These are phyloP conservation scores for Trichophyton mentagrophytes DNA, from an alignment of 2,329 filamentous ascomycete species.

Conservation along the genomic window DNA sequence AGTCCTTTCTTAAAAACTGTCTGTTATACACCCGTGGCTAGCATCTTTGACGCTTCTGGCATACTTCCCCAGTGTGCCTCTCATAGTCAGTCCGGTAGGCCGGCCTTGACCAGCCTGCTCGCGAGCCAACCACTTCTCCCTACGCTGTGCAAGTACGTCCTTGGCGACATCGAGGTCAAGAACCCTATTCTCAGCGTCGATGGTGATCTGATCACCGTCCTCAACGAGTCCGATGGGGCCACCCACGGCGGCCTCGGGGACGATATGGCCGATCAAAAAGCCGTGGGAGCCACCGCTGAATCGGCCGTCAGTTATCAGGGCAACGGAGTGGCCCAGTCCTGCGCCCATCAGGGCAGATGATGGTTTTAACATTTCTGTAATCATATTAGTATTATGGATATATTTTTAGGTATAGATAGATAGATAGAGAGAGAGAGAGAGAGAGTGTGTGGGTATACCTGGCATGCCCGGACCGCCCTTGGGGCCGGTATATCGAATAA, in stretches of 20 bases:
- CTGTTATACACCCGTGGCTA: conserved; percentile 38
- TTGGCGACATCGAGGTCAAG: conserved; percentile 26
- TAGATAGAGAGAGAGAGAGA: too few relatives aligned
- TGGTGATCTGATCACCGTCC: conserved; percentile 72
- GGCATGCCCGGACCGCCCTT: conserved; percentile 64
- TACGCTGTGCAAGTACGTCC: conserved; percentile 48
- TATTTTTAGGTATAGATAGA: too few relatives aligned
- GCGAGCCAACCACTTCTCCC: conserved; percentile 45
- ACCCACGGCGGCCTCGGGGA: conserved; percentile 77
- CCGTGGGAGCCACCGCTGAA: conserved; percentile 59
- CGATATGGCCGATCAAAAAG: conserved; percentile 43
- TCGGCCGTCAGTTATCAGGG: conserved; percentile 60
- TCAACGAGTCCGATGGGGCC: conserved; percentile 74
- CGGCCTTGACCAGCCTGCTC: conserved; percentile 28
- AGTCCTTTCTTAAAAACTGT: conserved; percentile 15
- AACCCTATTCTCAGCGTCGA: conserved; percentile 56
- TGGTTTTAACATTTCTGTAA: conserved; percentile 60
- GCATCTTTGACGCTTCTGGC: conserved; percentile 40
- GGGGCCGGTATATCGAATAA: conserved; percentile 62
- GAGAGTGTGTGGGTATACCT: conserved; percentile 3
- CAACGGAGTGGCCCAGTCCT: conserved; percentile 55
- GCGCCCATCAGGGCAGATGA: conserved; percentile 62
- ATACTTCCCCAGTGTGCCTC: conserved; percentile 60
- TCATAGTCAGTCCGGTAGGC: conserved; percentile 44
- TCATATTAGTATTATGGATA: neutral